Percentiles rank a stretch among this genome's conserved stretches.
Evolutionary conservation across 192 early-diverging fungal species (phyloP).

Genomic region (Podila horticola): DNA sequence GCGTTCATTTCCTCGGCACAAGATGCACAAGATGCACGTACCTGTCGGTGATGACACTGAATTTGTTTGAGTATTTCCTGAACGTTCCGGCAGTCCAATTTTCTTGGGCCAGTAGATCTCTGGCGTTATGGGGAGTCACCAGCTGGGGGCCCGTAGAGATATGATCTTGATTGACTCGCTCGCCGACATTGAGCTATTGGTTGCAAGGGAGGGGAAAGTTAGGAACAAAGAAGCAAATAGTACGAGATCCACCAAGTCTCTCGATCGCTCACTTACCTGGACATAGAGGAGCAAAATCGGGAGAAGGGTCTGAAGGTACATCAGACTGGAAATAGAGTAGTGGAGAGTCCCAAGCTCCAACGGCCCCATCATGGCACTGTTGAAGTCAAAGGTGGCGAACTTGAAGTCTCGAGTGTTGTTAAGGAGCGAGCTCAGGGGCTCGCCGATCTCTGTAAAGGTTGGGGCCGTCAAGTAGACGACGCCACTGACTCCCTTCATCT

Average conservation of each 20-base stretch:
- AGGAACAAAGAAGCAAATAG: background rate
- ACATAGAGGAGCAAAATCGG: conserved; percentile 28
- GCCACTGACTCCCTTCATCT: conserved; percentile 11
- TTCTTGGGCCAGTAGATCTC: conserved; percentile 34
- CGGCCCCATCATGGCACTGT: background rate
- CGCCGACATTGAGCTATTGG: conserved; percentile 25
- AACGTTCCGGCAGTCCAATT: conserved; percentile 3
- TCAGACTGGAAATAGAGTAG: conserved; percentile 34
- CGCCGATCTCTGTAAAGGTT: conserved; percentile 1
- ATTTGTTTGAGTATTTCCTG: background rate
- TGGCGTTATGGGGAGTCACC: conserved; percentile 20
- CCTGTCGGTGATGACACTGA: conserved; percentile 41
- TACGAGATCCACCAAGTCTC: background rate
- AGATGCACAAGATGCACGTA: background rate
- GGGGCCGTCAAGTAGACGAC: conserved; percentile 27
- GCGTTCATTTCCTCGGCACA: background rate
- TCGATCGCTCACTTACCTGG: conserved; percentile 10
- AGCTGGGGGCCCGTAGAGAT: conserved; percentile 33
- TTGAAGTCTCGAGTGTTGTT: conserved; percentile 30
- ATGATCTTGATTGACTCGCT: conserved; percentile 17
- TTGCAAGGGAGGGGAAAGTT: background rate
- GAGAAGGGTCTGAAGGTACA: conserved; percentile 34
- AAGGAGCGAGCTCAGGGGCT: background rate
- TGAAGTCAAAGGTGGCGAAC: conserved; percentile 37
- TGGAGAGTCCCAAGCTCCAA: conserved; percentile 6